These are phyloP conservation scores for Chenopodium album DNA, from an alignment of 148 eudicot genomes.

Conservation along the genomic window DNA sequence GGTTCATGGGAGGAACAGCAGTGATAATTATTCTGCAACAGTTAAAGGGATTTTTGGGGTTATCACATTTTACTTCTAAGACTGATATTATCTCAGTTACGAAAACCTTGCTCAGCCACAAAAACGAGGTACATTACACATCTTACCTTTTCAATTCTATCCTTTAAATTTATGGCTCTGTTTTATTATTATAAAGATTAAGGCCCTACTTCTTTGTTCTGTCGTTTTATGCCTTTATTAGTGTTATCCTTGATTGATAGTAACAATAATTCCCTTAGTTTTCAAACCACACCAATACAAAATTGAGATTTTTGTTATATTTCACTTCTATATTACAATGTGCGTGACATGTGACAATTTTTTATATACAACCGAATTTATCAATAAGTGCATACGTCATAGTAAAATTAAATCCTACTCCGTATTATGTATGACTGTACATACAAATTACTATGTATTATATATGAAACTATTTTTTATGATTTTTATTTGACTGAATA, in stretches of 20 bases:
- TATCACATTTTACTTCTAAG: conserved; percentile 59
- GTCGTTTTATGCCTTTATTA: neutral
- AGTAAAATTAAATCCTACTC: too few species aligned
- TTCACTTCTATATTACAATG: too few species aligned
- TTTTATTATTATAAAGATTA: neutral
- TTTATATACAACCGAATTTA: too few species aligned
- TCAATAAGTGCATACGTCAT: too few species aligned
- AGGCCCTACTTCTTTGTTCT: neutral
- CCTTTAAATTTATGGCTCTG: neutral
- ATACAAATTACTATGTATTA: too few species aligned
- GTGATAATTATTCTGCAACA: conserved; percentile 71
- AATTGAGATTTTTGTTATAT: too few species aligned
- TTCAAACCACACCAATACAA: too few species aligned
- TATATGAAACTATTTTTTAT: too few species aligned
- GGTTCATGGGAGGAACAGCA: conserved; percentile 98
- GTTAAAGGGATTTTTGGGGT: conserved; percentile 72
- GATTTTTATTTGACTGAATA: neutral
- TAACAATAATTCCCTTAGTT: too few species aligned
- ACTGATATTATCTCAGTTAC: conserved; percentile 63
- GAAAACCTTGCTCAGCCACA: conserved; percentile 37
- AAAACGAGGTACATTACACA: conserved; percentile 51
- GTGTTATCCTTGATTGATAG: too few species aligned
- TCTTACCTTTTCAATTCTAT: neutral
- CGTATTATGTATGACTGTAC: too few species aligned
- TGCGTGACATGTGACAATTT: too few species aligned